phyloP scores from a whole-genome alignment of 805 yeast species.

The Sugiyamaella lignohabitans region DNA sequence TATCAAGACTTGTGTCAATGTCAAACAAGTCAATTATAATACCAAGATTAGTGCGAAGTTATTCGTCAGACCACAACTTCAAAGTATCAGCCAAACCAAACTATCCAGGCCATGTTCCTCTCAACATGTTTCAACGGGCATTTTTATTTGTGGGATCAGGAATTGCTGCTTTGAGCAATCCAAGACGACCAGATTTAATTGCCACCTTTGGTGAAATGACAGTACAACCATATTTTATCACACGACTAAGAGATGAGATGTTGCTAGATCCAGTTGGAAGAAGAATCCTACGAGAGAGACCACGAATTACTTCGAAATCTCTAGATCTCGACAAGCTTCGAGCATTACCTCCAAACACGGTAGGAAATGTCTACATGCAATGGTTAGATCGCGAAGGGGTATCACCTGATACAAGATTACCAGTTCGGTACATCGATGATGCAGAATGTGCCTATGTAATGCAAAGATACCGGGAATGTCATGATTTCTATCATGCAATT shows the following conservation, averaged over 20 bases:
- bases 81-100: too few relatives aligned
- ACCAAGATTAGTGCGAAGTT: too few relatives aligned
- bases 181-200: slow-evolving; percentile 36
- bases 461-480: slow-evolving; percentile 93
- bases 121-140: slow-evolving; percentile 54
- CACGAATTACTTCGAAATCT: slow-evolving; percentile 70
- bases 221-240: slow-evolving; percentile 64
- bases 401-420: slow-evolving; percentile 87
- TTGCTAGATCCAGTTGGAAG: slow-evolving; percentile 70
- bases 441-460: slow-evolving; percentile 88
- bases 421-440: slow-evolving; percentile 81
- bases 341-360: slow-evolving; percentile 54
- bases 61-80: too few relatives aligned
- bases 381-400: slow-evolving; percentile 87
- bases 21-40: too few relatives aligned
- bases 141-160: slow-evolving; percentile 68
- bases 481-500: slow-evolving; percentile 91
- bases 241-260: slow-evolving; percentile 63
- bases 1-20: too few relatives aligned
- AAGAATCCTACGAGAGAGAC: slow-evolving; percentile 67
- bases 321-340: slow-evolving; percentile 58
- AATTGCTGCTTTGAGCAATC: slow-evolving; percentile 53
- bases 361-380: slow-evolving; percentile 71
- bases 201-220: slow-evolving; percentile 73
- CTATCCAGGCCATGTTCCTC: slow-evolving; percentile 76